A percentile compares a stretch with the other conserved stretches of the same genome.
These are phyloP conservation scores for Floccularia luteovirens DNA, from an alignment of 768 basidiomycete genomes.

Conservation along the genomic window DNA sequence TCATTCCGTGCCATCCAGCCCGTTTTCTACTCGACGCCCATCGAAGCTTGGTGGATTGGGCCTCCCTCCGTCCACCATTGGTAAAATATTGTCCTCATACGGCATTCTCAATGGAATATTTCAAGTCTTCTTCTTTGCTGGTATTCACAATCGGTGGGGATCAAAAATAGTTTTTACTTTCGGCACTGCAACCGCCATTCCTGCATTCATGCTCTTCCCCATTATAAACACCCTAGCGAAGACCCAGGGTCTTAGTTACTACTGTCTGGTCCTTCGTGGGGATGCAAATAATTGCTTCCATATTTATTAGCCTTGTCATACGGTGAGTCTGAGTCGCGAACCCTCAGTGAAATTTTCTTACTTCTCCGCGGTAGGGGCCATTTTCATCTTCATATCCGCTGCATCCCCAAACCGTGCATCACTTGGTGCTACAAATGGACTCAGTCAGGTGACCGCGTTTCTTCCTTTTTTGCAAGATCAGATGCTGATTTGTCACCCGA, in stretches of 20 bases:
- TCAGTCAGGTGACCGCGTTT: constrained; percentile 39
- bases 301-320: constrained; percentile 47
- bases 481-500: constrained; percentile 3
- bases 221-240: constrained; percentile 50
- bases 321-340: no score
- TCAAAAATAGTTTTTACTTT: constrained; percentile 50
- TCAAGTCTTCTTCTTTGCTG: constrained; percentile 63
- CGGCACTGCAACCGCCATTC: constrained; percentile 43
- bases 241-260: constrained; percentile 33
- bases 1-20: constrained; percentile 61
- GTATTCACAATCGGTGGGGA: constrained; percentile 53
- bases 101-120: constrained; percentile 60
- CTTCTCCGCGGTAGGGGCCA: constrained; percentile 40
- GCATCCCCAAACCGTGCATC: constrained; percentile 60
- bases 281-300: constrained; percentile 37
- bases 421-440: constrained; percentile 68
- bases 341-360: constrained; percentile 1
- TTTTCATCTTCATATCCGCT: constrained; percentile 65
- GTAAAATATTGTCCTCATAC: constrained; percentile 51
- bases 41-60: constrained; percentile 64
- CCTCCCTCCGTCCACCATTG: constrained; percentile 57
- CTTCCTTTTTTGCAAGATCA: no score
- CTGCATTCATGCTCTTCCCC: constrained; percentile 53
- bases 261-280: constrained; percentile 44
- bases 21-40: constrained; percentile 63